A percentile compares a stretch with the other conserved stretches of the same genome.
phyloP scores from a whole-genome alignment of 352 stramenopile genomes.

The Phytophthora pini region DNA sequence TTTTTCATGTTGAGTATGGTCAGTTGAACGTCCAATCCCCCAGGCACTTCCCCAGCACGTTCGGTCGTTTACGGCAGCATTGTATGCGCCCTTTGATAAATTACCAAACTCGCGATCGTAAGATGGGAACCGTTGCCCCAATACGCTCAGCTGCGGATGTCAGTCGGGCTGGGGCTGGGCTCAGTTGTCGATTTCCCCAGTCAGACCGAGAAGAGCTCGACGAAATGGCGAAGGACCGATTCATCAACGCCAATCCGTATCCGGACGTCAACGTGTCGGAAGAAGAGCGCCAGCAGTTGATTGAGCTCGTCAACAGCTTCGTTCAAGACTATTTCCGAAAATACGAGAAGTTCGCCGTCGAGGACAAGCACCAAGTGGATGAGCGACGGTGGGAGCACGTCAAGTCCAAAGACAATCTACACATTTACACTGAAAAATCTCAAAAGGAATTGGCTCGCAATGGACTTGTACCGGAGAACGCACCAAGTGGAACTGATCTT shows the following conservation, averaged over 20 bases:
- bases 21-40: slow-evolving; percentile 14
- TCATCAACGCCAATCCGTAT: slow-evolving; percentile 14
- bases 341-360: slow-evolving; percentile 29
- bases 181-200: slow-evolving; percentile 19
- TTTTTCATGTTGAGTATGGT: neutral
- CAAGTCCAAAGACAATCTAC: slow-evolving; percentile 36
- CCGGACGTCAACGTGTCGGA: slow-evolving; percentile 16
- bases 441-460: slow-evolving; percentile 12
- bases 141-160: slow-evolving; percentile 7
- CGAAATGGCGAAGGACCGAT: slow-evolving; percentile 11
- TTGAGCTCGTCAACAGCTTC: slow-evolving; percentile 11
- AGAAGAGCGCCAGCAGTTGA: slow-evolving; percentile 13
- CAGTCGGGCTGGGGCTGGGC: slow-evolving; percentile 2
- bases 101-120: slow-evolving; percentile 5
- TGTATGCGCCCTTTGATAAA: neutral
- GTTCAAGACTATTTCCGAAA: slow-evolving; percentile 33
- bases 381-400: slow-evolving; percentile 23
- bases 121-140: slow-evolving; percentile 13
- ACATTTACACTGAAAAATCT: slow-evolving; percentile 24
- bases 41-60: slow-evolving; percentile 12
- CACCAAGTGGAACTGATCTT: neutral
- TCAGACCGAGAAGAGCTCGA: neutral
- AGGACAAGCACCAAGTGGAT: slow-evolving; percentile 24
- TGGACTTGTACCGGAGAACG: slow-evolving; percentile 3
- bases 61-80: slow-evolving; percentile 4